A percentile compares a stretch with the other conserved stretches of the same genome.
Evolutionary conservation across 2,329 filamentous ascomycete genomes (phyloP).

Genomic region (Monilinia fructicola): DNA sequence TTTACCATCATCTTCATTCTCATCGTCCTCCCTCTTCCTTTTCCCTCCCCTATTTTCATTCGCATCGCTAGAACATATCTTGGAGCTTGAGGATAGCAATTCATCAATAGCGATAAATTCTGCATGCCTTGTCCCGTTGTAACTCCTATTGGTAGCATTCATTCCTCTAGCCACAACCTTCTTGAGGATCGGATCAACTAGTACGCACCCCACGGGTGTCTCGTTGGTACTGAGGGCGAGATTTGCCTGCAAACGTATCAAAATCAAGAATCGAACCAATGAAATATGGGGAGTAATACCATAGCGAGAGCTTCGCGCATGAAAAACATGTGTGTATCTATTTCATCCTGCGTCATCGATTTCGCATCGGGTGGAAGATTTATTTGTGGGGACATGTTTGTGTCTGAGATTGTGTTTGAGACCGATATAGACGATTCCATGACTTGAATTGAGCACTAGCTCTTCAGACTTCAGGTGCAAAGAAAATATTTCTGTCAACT

Average conservation of each 20-base stretch:
- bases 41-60: slow-evolving; percentile 30
- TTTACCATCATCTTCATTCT: background rate
- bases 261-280: background rate
- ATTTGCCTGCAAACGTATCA: slow-evolving; percentile 62
- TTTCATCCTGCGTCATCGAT: slow-evolving; percentile 28
- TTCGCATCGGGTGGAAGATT: slow-evolving; percentile 16
- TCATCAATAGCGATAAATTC: slow-evolving; percentile 84
- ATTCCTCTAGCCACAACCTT: slow-evolving; percentile 81
- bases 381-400: background rate
- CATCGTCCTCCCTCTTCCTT: background rate
- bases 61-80: background rate
- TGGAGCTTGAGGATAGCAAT: slow-evolving; percentile 56
- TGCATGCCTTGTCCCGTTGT: slow-evolving; percentile 90
- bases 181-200: slow-evolving; percentile 69
- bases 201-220: slow-evolving; percentile 93
- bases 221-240: slow-evolving; percentile 83
- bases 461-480: background rate
- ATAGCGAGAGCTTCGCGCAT: slow-evolving; percentile 86
- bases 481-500: background rate
- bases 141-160: slow-evolving; percentile 93
- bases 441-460: background rate
- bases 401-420: background rate
- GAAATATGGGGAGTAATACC: slow-evolving; percentile 50
- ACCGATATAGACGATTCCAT: background rate
- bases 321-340: slow-evolving; percentile 54